A percentile compares a stretch with the other conserved stretches of the same genome.
Conservation (phyloP, 495 filamentous ascomycete genomes). For the Neurospora sp. region DNA sequence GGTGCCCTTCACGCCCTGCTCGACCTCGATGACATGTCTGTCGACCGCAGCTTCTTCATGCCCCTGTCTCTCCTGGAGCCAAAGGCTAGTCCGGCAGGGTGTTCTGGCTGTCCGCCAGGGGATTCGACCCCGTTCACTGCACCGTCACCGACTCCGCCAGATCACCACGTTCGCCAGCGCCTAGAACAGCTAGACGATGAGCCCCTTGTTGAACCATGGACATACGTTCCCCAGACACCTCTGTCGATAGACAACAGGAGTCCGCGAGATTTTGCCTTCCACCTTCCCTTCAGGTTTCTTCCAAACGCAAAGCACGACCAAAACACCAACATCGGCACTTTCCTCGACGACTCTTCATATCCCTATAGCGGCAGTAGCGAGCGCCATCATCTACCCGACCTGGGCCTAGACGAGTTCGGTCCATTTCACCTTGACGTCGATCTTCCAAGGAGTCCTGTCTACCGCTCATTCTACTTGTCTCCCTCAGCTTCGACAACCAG, state of each 20-base stretch:
- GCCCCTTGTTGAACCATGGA: slow-evolving; percentile 10
- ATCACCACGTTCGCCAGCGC: slow-evolving; percentile 1
- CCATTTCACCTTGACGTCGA: not conserved
- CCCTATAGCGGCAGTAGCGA: slow-evolving; percentile 1
- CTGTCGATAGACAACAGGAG: slow-evolving; percentile 4
- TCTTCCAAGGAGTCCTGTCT: slow-evolving; percentile 2
- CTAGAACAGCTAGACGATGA: slow-evolving; percentile 4
- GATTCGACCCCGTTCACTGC: not conserved
- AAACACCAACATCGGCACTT: not conserved
- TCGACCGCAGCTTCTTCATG: slow-evolving; percentile 6
- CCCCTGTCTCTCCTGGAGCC: not conserved
- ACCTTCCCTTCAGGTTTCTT: slow-evolving; percentile 5
- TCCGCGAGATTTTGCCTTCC: slow-evolving; percentile 12
- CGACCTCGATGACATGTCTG: slow-evolving; percentile 10
- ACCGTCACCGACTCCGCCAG: slow-evolving; percentile 4
- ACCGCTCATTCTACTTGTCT: slow-evolving; percentile 20
- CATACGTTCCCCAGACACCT: slow-evolving; percentile 10
- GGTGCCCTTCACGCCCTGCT: slow-evolving; percentile 12
- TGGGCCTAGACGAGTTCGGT: not conserved
- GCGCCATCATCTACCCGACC: not conserved
- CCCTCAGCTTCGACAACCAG: slow-evolving; percentile 20
- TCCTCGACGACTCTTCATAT: not conserved
- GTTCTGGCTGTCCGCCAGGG: not conserved
- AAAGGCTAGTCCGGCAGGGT: not conserved
- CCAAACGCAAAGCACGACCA: not conserved